Evolutionary conservation across 495 filamentous ascomycete species (phyloP).

Genomic region (Hypoxylon fuscum): DNA sequence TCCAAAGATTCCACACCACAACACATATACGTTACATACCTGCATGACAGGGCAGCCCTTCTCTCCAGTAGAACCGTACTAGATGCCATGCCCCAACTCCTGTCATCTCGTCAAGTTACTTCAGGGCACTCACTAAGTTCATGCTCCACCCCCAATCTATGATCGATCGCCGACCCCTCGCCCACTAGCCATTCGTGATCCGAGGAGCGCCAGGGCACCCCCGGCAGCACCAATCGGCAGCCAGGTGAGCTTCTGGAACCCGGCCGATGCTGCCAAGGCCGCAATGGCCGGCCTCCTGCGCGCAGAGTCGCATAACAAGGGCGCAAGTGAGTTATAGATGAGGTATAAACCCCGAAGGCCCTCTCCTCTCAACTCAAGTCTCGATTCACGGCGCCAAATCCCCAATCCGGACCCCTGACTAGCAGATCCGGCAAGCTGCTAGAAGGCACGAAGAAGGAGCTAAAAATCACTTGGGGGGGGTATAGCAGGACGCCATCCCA

Average conservation of each 20-base stretch:
- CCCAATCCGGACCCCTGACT: constrained; percentile 36
- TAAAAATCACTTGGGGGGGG: constrained; percentile 24
- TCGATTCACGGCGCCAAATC: constrained; percentile 29
- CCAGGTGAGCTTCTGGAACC: constrained; percentile 35
- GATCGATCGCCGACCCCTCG: constrained; percentile 37
- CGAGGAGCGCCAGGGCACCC: constrained; percentile 21
- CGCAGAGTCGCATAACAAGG: constrained; percentile 32
- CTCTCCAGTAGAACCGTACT: constrained; percentile 4
- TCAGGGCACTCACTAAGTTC: constrained; percentile 6
- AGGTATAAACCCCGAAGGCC: constrained; percentile 34
- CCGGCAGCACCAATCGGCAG: constrained; percentile 37
- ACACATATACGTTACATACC: constrained; percentile 19
- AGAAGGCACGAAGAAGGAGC: constrained; percentile 39
- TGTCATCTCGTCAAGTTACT: constrained; percentile 29
- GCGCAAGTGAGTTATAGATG: constrained; percentile 32
- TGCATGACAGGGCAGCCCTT: constrained; percentile 1
- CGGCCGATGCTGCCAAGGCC: constrained; percentile 43
- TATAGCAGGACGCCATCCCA: background rate
- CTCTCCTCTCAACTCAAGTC: constrained; percentile 16
- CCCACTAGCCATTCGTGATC: constrained; percentile 33
- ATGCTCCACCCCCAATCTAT: constrained; percentile 25
- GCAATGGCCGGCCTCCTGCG: constrained; percentile 31
- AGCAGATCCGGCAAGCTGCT: constrained; percentile 37
- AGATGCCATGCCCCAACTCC: no score
- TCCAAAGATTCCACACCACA: constrained; percentile 26